Base-by-base conservation (phyloP, 768 basidiomycete genomes). In the Mycena polygramma region DNA sequence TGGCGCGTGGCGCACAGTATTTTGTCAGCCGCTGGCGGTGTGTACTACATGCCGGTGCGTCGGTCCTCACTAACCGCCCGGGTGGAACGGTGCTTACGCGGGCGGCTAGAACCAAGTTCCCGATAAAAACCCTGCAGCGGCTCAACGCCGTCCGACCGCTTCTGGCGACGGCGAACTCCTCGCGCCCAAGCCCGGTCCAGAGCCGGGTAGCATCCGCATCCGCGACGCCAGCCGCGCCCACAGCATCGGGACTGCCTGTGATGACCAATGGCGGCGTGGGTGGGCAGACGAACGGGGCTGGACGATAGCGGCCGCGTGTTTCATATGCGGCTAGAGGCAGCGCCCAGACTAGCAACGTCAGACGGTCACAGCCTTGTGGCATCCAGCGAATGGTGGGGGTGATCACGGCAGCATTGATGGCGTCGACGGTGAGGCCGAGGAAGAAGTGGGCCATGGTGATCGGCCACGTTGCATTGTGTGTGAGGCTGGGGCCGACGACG, bases 21-120 rank as follows among this genome's bases (percentile, higher is more conserved):
- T 97, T 80, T 98, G 97, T 76, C 90, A 94, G 74, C 97, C 97
- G 3, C 89, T 95, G 19, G 95, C 97, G 0, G 95, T 97, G 48
- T 98, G 96, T 76, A 93, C 94, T 6, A 97, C 97, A 20, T 98
- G 97, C 84, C 90, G 94, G 95, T 93, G 77, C 75, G 94, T 83
- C 30, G 30, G 30, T 30, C 51, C 45, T 39, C 48, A 53, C 66
- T 54, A 13, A 54, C 53, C 26, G 41, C 55, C 64, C 57, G 63
- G 41, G 62, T 30, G 68, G 53, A 43, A 57, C 37, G 26, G 52
- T 62, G 60, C 53, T 57, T 68, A 57, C 48, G 58, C 39, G 53
- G 52, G 26, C 59, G 54, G 26, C 63, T 79, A 97, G 95, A 74
- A 97, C 96, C 30, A 96, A 96, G 79, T 98, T 98, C 85, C 96